Evolutionary conservation across 1,284 basidiomycete genomes (phyloP).

Genomic region (Leucoagaricus sp.): DNA sequence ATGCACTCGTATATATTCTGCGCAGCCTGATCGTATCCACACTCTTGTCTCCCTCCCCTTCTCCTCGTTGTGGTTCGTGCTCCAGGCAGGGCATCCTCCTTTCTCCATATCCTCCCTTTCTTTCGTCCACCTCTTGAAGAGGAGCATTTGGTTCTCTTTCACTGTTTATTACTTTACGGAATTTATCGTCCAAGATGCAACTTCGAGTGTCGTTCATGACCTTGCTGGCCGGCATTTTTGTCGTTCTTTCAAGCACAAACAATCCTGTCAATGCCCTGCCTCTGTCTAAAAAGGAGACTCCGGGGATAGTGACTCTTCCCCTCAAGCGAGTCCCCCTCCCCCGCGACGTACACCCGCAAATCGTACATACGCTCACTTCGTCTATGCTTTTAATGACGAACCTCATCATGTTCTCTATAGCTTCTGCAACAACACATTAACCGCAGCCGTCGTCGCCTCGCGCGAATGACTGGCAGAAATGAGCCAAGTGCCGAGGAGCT

Average conservation of each 20-base stretch:
- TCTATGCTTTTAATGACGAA: background rate
- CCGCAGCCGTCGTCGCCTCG: slow-evolving; percentile 62
- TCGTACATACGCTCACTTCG: slow-evolving; percentile 47
- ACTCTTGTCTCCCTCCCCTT: slow-evolving; percentile 16
- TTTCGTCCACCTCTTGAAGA: slow-evolving; percentile 21
- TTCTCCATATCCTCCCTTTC: slow-evolving; percentile 24
- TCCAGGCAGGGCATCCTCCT: slow-evolving; percentile 24
- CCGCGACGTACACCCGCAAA: slow-evolving; percentile 56
- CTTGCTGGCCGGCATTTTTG: slow-evolving; percentile 54
- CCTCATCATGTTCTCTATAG: slow-evolving; percentile 33
- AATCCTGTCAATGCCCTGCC: slow-evolving; percentile 42
- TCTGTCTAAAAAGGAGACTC: slow-evolving; percentile 29
- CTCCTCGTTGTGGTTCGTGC: slow-evolving; percentile 12
- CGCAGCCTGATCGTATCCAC: slow-evolving; percentile 12
- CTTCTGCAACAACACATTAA: slow-evolving; percentile 74
- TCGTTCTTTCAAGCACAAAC: slow-evolving; percentile 39
- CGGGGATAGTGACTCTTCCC: slow-evolving; percentile 55
- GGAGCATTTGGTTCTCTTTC: slow-evolving; percentile 19
- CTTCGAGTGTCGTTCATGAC: slow-evolving; percentile 51
- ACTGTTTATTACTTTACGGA: slow-evolving; percentile 19
- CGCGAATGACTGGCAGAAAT: slow-evolving; percentile 65
- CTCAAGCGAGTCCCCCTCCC: slow-evolving; percentile 49
- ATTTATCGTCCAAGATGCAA: slow-evolving; percentile 44
- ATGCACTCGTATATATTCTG: slow-evolving; percentile 1
- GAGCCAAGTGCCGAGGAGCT: slow-evolving; percentile 53